Conservation (phyloP, 2,329 filamentous ascomycete genomes). For the Ilyonectria sp. region DNA sequence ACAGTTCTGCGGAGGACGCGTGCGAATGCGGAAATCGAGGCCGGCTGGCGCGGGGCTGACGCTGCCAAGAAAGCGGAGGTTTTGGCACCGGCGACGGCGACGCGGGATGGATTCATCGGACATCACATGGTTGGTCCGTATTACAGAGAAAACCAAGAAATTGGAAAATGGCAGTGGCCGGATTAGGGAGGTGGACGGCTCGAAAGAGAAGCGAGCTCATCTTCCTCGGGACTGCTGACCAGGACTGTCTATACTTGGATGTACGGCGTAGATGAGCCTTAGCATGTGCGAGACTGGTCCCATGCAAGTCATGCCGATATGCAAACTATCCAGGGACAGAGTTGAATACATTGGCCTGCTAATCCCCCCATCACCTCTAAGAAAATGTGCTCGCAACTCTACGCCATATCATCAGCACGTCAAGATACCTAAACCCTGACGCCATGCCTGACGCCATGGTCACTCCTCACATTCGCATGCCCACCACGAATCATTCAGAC, state of each 20-base stretch:
- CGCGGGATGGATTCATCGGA: neutral
- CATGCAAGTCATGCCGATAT: neutral
- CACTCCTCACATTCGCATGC: neutral
- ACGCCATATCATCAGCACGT: neutral
- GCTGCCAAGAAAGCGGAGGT: constrained; percentile 4
- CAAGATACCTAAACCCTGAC: neutral
- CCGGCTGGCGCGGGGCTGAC: neutral
- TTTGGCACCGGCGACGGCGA: neutral
- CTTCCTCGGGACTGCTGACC: neutral
- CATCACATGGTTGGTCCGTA: neutral
- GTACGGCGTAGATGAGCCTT: no score
- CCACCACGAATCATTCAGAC: neutral
- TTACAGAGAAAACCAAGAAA: neutral
- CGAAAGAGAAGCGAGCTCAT: neutral
- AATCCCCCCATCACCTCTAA: no score
- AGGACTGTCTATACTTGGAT: neutral
- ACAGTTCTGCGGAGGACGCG: neutral
- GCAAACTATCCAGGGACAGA: neutral
- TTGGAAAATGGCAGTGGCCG: neutral
- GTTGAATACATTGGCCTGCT: neutral
- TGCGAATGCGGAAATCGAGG: constrained; percentile 7
- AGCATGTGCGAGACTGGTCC: neutral
- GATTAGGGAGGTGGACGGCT: constrained; percentile 12
- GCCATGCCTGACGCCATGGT: neutral
- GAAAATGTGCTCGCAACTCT: neutral